A percentile compares a stretch with the other conserved stretches of the same genome.
These are phyloP conservation scores for Xenoacremonium recifei DNA, from an alignment of 2,329 filamentous ascomycete species.

Conservation along the genomic window DNA sequence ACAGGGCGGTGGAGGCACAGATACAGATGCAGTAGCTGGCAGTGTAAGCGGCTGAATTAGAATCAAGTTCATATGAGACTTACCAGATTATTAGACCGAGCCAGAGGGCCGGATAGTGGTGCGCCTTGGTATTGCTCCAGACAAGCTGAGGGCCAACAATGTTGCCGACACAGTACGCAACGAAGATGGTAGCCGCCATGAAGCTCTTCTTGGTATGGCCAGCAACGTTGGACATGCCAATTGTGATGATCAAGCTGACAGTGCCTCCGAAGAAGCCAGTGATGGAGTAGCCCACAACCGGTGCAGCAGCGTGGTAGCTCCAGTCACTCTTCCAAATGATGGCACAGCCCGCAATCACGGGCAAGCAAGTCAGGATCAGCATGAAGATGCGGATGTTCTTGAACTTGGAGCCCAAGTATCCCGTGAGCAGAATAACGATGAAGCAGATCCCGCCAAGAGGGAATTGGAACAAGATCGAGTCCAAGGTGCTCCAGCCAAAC, in stretches of 20 bases:
- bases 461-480: conserved; percentile 72
- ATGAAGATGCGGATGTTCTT: conserved; percentile 64
- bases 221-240: conserved; percentile 65
- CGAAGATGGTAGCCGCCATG: conserved; percentile 72
- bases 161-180: conserved; percentile 73
- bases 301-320: conserved; percentile 62
- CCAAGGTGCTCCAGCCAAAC: conserved; percentile 62
- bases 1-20: conserved; percentile 52
- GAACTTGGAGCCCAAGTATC: conserved; percentile 60
- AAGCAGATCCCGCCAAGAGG: conserved; percentile 69
- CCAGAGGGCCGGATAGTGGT: conserved; percentile 73
- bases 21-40: conserved; percentile 67
- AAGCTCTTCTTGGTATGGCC: conserved; percentile 78
- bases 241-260: conserved; percentile 55
- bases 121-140: conserved; percentile 59
- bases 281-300: conserved; percentile 69
- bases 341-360: conserved; percentile 70
- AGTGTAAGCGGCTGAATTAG: rapidly evolving
- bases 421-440: conserved; percentile 63
- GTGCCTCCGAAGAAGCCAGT: conserved; percentile 73
- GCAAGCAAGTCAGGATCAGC: conserved; percentile 65
- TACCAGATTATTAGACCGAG: conserved; percentile 62
- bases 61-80: conserved; percentile 13
- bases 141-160: conserved; percentile 75
- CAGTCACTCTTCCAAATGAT: conserved; percentile 71